Evolutionary conservation across 2,329 filamentous ascomycete species (phyloP).

Genomic region (Beauveria asiatica): DNA sequence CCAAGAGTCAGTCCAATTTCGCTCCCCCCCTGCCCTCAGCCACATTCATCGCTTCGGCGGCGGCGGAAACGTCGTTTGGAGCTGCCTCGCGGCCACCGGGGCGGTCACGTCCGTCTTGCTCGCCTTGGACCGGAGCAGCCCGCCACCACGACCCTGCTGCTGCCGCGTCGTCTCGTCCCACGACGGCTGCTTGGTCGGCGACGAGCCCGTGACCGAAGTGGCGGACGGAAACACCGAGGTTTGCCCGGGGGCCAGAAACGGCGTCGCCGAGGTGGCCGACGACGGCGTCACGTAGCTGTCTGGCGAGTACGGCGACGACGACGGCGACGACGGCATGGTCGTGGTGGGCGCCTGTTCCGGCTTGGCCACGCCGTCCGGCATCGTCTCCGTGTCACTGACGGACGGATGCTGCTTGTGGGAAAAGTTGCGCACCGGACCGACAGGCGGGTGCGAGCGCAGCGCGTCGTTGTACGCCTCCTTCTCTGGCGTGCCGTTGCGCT

Average conservation of each 20-base stretch:
- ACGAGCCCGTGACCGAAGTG: neutral
- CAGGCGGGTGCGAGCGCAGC: conserved; percentile 5
- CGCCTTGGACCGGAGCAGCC: conserved; percentile 7
- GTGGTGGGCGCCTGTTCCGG: neutral
- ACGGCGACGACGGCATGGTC: neutral
- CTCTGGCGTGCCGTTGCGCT: neutral
- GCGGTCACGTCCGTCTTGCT: conserved; percentile 2
- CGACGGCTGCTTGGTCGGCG: neutral
- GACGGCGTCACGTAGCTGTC: conserved; percentile 1
- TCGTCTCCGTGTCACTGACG: neutral
- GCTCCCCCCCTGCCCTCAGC: too few species aligned
- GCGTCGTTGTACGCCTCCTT: neutral
- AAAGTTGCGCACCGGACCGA: conserved; percentile 4
- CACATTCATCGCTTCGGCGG: conserved; percentile 3
- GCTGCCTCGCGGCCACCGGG: conserved; percentile 7
- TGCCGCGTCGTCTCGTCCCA: conserved; percentile 2
- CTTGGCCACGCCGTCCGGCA: neutral
- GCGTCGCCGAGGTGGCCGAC: conserved; percentile 3
- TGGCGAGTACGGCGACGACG: neutral
- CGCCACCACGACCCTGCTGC: neutral
- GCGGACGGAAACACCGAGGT: neutral
- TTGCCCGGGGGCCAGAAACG: neutral
- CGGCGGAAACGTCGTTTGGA: conserved; percentile 9
- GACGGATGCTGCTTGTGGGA: conserved; percentile 4
- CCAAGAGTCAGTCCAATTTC: too few species aligned